Conservation (phyloP, 805 yeast genomes). For the Wickerhamomyces xylosicus region DNA sequence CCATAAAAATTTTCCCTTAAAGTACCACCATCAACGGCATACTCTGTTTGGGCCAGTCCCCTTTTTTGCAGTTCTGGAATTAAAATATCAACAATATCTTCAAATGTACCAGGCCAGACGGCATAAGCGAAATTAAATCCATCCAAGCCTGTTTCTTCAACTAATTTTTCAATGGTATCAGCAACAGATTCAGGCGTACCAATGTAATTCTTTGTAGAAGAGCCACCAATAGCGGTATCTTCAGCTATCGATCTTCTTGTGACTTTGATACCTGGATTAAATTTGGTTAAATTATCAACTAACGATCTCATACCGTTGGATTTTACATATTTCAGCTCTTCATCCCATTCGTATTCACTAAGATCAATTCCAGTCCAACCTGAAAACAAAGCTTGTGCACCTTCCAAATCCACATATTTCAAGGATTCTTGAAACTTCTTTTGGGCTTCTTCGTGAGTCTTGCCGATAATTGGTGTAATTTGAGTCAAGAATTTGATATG, state of each 20-base stretch:
- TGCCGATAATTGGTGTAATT: slow-evolving; percentile 26
- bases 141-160: slow-evolving; percentile 28
- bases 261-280: slow-evolving; percentile 14
- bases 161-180: slow-evolving; percentile 26
- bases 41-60: slow-evolving; percentile 26
- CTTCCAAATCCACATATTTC: slow-evolving; percentile 27
- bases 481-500: slow-evolving; percentile 29
- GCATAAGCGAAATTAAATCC: slow-evolving; percentile 30
- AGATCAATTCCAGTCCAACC: slow-evolving; percentile 33
- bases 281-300: slow-evolving; percentile 12
- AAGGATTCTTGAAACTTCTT: slow-evolving; percentile 24
- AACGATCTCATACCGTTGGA: slow-evolving; percentile 6
- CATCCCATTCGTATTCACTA: slow-evolving; percentile 22
- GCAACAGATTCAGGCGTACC: slow-evolving; percentile 28
- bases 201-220: slow-evolving; percentile 21
- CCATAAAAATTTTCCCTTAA: slow-evolving; percentile 7
- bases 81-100: slow-evolving; percentile 26
- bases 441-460: slow-evolving; percentile 31
- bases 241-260: slow-evolving; percentile 19
- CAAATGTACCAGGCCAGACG: slow-evolving; percentile 27
- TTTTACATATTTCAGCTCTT: slow-evolving; percentile 24
- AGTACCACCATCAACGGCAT: slow-evolving; percentile 22
- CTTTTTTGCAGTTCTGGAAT: slow-evolving; percentile 27
- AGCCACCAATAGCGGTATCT: slow-evolving; percentile 21
- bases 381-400: slow-evolving; percentile 28